Evolutionary conservation across 345 rosid genomes (phyloP).

Genomic region (Sisymbrium altissimum): DNA sequence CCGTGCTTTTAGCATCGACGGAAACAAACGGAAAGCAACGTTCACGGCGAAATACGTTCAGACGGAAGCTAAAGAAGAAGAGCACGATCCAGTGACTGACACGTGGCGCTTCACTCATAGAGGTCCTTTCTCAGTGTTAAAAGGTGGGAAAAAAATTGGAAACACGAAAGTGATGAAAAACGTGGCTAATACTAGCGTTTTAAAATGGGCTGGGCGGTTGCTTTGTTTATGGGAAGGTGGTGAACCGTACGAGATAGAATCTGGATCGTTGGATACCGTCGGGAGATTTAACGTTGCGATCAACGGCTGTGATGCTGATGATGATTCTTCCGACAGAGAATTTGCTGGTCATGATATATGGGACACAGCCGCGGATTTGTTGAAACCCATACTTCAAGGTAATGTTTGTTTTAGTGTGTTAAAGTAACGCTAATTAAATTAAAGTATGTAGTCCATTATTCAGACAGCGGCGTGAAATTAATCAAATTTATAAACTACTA

Average conservation of each 20-base stretch:
- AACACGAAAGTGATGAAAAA: conserved; percentile 93
- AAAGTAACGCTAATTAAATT: conserved; percentile 13
- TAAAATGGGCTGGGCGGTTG: conserved; percentile 72
- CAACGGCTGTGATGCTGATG: conserved; percentile 37
- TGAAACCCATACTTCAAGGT: conserved; percentile 78
- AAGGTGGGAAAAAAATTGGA: conserved; percentile 64
- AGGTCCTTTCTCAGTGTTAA: conserved; percentile 84
- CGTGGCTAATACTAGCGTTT: conserved; percentile 84
- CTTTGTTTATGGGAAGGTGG: conserved; percentile 97
- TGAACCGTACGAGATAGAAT: conserved; percentile 74
- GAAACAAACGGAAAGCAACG: conserved; percentile 38
- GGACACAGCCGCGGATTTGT: conserved; percentile 60
- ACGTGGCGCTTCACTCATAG: conserved; percentile 78
- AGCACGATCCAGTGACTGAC: conserved; percentile 62
- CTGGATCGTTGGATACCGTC: conserved; percentile 63
- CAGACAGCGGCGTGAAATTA: conserved; percentile 23
- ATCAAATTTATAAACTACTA: not conserved
- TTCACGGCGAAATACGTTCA: conserved; percentile 78
- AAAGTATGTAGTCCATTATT: conserved; percentile 28
- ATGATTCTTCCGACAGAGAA: conserved; percentile 2
- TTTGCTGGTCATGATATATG: conserved; percentile 31
- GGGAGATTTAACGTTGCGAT: conserved; percentile 47
- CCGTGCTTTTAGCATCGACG: conserved; percentile 60
- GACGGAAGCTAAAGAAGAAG: conserved; percentile 84
- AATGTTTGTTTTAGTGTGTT: conserved; percentile 22